These are phyloP conservation scores for Verticillium alfalfae DNA, from an alignment of 2,329 filamentous ascomycete genomes.

Conservation along the genomic window DNA sequence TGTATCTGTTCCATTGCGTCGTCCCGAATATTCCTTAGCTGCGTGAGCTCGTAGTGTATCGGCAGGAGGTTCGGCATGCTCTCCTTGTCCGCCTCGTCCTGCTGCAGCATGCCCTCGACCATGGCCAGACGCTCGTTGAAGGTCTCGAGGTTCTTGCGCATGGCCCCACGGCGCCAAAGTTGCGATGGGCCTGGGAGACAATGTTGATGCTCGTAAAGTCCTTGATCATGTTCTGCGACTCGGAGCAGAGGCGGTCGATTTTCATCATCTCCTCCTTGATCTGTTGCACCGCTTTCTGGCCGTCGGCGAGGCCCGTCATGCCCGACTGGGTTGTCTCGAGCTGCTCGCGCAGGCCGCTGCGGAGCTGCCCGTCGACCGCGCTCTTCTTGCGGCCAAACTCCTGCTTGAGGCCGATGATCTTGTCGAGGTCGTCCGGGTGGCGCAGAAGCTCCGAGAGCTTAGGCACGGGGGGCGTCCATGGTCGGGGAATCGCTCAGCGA, in stretches of 20 bases:
- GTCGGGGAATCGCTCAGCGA: constrained; percentile 7
- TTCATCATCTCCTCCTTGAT: constrained; percentile 99
- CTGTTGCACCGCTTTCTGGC: constrained; percentile 82
- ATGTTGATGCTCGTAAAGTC: constrained; percentile 93
- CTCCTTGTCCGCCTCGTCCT: constrained; percentile 81
- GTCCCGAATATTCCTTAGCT: constrained; percentile 88
- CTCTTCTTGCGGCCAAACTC: constrained; percentile 94
- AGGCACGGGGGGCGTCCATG: constrained; percentile 65
- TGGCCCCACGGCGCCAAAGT: constrained; percentile 90
- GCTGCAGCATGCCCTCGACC: constrained; percentile 71
- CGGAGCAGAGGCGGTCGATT: constrained; percentile 94
- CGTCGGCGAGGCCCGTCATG: constrained; percentile 82
- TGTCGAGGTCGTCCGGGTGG: constrained; percentile 95
- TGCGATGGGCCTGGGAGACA: constrained; percentile 89
- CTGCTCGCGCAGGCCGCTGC: constrained; percentile 83
- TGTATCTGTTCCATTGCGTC: constrained; percentile 96
- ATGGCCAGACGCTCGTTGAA: constrained; percentile 74
- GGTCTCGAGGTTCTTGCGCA: constrained; percentile 84
- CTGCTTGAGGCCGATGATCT: constrained; percentile 81
- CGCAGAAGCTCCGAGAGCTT: constrained; percentile 90
- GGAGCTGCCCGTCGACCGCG: constrained; percentile 84
- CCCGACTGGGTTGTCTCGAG: constrained; percentile 90
- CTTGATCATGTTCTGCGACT: constrained; percentile 94
- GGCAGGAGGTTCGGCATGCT: constrained; percentile 88
- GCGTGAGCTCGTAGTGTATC: constrained; percentile 87